Conservation (phyloP, 805 yeast genomes). For the Metschnikowia chrysomelidarum region DNA sequence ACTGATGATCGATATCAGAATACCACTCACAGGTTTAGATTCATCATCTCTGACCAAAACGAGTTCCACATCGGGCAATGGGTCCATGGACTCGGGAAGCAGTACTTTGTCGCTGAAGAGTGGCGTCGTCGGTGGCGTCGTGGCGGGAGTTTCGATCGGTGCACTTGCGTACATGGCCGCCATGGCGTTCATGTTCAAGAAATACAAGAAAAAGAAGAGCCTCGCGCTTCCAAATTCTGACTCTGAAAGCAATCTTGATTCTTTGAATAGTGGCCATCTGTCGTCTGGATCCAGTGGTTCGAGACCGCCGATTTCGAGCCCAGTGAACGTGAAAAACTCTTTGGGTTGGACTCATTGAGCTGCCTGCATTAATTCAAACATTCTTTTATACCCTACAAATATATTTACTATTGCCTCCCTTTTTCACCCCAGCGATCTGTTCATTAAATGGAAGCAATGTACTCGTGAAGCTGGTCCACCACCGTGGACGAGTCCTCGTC, state of each 20-base stretch:
- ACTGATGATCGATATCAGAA: conserved; percentile 66
- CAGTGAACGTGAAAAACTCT: conserved; percentile 68
- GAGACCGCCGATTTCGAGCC: conserved; percentile 54
- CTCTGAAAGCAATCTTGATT: conserved; percentile 35
- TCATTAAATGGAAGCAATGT: conserved; percentile 4
- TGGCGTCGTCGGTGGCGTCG: conserved; percentile 66
- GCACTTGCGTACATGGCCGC: conserved; percentile 61
- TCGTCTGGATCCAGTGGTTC: conserved; percentile 31
- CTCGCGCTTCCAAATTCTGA: conserved; percentile 42
- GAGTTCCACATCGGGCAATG: conserved; percentile 22
- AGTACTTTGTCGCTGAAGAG: conserved; percentile 19
- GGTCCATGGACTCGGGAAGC: conserved; percentile 32
- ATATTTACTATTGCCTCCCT: background rate
- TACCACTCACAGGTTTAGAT: conserved; percentile 52
- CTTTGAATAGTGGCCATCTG: conserved; percentile 6
- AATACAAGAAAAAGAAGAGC: conserved; percentile 42
- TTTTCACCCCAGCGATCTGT: background rate
- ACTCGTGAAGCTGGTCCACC: conserved; percentile 33
- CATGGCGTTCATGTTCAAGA: conserved; percentile 54
- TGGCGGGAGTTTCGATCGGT: conserved; percentile 82
- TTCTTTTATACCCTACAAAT: conserved; percentile 6
- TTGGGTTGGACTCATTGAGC: conserved; percentile 54
- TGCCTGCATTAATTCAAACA: background rate
- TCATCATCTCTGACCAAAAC: conserved; percentile 14
- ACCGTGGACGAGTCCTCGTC: conserved; percentile 48